These are phyloP conservation scores for Schwanniomyces vanrijiae DNA, from an alignment of 805 yeast genomes.

Conservation along the genomic window DNA sequence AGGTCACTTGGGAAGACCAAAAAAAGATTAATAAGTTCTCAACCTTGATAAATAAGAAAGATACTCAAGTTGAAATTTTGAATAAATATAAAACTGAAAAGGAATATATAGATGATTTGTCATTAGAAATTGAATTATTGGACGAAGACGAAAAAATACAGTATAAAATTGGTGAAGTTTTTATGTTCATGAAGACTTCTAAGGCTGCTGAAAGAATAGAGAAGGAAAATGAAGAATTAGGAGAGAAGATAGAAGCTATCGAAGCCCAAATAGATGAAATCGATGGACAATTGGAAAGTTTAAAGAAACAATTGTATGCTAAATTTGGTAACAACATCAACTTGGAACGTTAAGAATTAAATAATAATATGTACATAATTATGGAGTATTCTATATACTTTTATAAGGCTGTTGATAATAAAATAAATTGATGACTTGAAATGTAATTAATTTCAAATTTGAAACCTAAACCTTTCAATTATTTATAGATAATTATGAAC, in stretches of 20 bases:
- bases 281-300: constrained; percentile 52
- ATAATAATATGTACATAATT: neutral
- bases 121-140: constrained; percentile 79
- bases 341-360: constrained; percentile 56
- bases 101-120: constrained; percentile 84
- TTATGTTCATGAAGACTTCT: constrained; percentile 65
- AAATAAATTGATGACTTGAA: neutral
- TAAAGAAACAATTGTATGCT: constrained; percentile 77
- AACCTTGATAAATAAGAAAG: constrained; percentile 71
- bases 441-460: neutral
- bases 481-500: constrained; percentile 15
- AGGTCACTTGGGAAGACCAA: constrained; percentile 84
- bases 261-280: constrained; percentile 50
- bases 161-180: constrained; percentile 80
- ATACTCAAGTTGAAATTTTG: constrained; percentile 51
- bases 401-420: neutral
- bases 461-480: constrained; percentile 15
- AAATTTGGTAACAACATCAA: constrained; percentile 90
- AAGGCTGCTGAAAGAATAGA: constrained; percentile 72
- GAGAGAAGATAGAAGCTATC: constrained; percentile 45
- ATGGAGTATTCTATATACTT: neutral
- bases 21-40: constrained; percentile 86
- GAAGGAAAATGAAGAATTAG: constrained; percentile 54
- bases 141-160: constrained; percentile 72
- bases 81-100: constrained; percentile 61